These are phyloP conservation scores for Arthrobotrys megalospora DNA, from an alignment of 2,329 filamentous ascomycete species.

Conservation along the genomic window DNA sequence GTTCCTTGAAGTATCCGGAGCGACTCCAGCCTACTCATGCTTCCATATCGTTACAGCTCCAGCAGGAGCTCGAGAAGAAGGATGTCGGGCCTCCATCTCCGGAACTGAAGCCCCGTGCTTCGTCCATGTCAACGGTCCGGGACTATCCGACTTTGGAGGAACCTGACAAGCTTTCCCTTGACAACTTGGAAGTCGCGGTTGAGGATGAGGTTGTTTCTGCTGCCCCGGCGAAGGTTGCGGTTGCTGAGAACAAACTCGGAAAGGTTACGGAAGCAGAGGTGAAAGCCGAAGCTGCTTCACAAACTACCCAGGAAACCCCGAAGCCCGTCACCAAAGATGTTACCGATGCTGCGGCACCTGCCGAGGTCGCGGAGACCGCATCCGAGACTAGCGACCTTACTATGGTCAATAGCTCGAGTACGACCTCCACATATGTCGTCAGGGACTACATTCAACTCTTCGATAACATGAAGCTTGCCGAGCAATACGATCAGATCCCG, in stretches of 20 bases:
- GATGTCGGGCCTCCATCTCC: slow-evolving; percentile 50
- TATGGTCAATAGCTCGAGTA: slow-evolving; percentile 69
- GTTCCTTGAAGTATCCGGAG: slow-evolving; percentile 56
- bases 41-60: slow-evolving; percentile 54
- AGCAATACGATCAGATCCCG: slow-evolving; percentile 88
- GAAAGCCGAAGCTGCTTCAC: slow-evolving; percentile 24
- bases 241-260: slow-evolving; percentile 23
- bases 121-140: slow-evolving; percentile 57
- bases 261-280: slow-evolving; percentile 4
- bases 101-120: slow-evolving; percentile 49
- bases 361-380: slow-evolving; percentile 62
- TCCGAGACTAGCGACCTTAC: slow-evolving; percentile 66
- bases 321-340: slow-evolving; percentile 8
- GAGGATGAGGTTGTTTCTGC: slow-evolving; percentile 38
- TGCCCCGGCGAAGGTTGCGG: slow-evolving; percentile 13
- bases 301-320: not conserved
- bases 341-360: slow-evolving; percentile 1
- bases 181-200: slow-evolving; percentile 34
- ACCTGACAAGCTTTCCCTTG: slow-evolving; percentile 47
- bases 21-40: slow-evolving; percentile 40
- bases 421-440: slow-evolving; percentile 75
- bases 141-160: slow-evolving; percentile 56
- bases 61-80: slow-evolving; percentile 59
- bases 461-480: slow-evolving; percentile 78
- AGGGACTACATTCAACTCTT: slow-evolving; percentile 84